phyloP scores from a whole-genome alignment of 208 protist species.

The Trypanosoma caninum region DNA sequence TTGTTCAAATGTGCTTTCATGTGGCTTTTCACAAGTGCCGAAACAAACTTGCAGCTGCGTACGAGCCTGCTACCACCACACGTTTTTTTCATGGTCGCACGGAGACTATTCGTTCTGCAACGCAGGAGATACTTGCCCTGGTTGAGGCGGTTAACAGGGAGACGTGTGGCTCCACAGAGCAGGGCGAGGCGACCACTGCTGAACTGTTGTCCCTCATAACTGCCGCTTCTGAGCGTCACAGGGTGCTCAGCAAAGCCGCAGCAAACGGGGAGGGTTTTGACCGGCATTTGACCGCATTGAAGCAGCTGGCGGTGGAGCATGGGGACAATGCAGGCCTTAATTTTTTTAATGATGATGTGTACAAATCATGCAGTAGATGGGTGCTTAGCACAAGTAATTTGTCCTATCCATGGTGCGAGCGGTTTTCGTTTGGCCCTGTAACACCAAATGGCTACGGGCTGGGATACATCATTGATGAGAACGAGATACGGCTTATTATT shows the following conservation, averaged over 20 bases:
- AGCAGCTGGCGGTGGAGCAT: slow-evolving; percentile 58
- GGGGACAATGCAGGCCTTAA: slow-evolving; percentile 59
- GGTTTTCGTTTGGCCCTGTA: slow-evolving; percentile 87
- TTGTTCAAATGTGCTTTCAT: slow-evolving; percentile 88
- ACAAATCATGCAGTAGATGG: slow-evolving; percentile 39
- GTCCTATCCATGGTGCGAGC: slow-evolving; percentile 65
- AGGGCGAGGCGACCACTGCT: slow-evolving; percentile 21
- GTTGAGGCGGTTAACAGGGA: slow-evolving; percentile 38
- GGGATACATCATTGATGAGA: slow-evolving; percentile 88
- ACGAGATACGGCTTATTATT: slow-evolving; percentile 82
- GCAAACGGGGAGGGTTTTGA: slow-evolving; percentile 79
- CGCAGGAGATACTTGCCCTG: slow-evolving; percentile 55
- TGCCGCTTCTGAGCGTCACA: slow-evolving; percentile 50
- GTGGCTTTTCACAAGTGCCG: slow-evolving; percentile 75
- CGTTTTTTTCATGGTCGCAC: slow-evolving; percentile 84
- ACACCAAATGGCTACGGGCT: slow-evolving; percentile 87
- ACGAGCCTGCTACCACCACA: slow-evolving; percentile 55
- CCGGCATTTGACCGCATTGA: slow-evolving; percentile 86
- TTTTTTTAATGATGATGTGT: slow-evolving; percentile 84
- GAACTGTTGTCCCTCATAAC: slow-evolving; percentile 47
- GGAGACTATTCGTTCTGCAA: slow-evolving; percentile 72
- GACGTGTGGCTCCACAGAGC: slow-evolving; percentile 6
- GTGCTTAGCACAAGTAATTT: slow-evolving; percentile 67
- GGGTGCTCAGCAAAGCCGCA: slow-evolving; percentile 42
- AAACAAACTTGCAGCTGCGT: slow-evolving; percentile 64